phyloP scores from a whole-genome alignment of 257 asterid genomes.

The Linaria vulgaris region DNA sequence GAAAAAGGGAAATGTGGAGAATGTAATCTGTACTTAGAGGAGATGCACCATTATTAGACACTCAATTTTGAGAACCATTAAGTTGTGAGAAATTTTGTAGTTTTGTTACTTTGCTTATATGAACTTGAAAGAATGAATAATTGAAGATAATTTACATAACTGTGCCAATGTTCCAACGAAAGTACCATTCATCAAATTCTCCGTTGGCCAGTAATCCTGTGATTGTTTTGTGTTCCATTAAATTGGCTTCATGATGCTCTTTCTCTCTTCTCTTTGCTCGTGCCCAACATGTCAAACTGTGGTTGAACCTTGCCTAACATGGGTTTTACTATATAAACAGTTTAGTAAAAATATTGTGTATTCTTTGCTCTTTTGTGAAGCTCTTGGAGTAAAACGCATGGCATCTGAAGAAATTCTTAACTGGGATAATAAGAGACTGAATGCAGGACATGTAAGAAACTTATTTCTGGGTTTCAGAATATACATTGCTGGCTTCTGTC shows the following conservation, averaged over 20 bases:
- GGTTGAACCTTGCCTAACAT: conserved; percentile 20
- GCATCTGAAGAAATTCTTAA: conserved; percentile 81
- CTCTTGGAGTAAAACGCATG: conserved; percentile 84
- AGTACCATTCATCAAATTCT: conserved; percentile 1
- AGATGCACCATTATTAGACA: too few species aligned
- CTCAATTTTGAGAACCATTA: too few species aligned
- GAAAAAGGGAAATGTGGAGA: too few species aligned
- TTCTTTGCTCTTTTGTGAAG: conserved; percentile 42
- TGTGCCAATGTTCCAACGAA: too few species aligned
- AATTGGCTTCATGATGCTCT: background rate
- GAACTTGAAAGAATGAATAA: too few species aligned
- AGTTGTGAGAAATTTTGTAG: too few species aligned
- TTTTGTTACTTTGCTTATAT: too few species aligned
- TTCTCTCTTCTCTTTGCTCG: background rate
- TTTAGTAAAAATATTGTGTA: conserved; percentile 17
- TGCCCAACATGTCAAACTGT: conserved; percentile 1
- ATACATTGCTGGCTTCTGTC: background rate
- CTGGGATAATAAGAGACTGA: conserved; percentile 82
- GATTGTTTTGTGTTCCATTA: background rate
- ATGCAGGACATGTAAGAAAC: conserved; percentile 73
- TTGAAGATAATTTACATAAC: too few species aligned
- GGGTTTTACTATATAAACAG: conserved; percentile 15
- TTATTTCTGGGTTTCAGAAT: conserved; percentile 21
- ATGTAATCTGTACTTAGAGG: too few species aligned
- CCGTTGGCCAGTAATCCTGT: background rate